Evolutionary conservation across 164 flowering plant genomes (phyloP).

Genomic region (Brasenia schreberi): DNA sequence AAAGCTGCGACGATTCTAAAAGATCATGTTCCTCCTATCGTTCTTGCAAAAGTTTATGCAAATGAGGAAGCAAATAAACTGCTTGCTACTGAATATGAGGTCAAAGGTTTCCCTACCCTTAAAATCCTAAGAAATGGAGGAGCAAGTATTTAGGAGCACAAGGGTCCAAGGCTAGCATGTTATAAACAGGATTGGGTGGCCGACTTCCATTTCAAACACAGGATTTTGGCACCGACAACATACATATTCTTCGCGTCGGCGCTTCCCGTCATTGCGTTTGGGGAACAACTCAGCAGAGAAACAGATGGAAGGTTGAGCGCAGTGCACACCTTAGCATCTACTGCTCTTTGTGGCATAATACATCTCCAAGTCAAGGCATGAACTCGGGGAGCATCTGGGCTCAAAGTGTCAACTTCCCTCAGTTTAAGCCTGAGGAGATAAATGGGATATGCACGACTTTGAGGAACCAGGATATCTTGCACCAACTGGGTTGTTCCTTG

Average conservation of each 20-base stretch:
- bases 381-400: slow-evolving; percentile 25
- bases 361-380: slow-evolving; percentile 28
- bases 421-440: too few species aligned
- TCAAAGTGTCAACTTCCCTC: too few species aligned
- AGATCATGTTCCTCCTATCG: slow-evolving; percentile 45
- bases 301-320: slow-evolving; percentile 59
- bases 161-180: slow-evolving; percentile 30
- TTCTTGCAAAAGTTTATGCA: slow-evolving; percentile 84
- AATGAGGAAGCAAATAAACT: slow-evolving; percentile 60
- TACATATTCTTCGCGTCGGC: slow-evolving; percentile 55
- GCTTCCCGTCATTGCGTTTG: slow-evolving; percentile 54
- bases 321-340: slow-evolving; percentile 46
- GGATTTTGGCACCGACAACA: slow-evolving; percentile 49
- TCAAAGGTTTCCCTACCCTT: slow-evolving; percentile 74
- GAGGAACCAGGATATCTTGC: too few species aligned
- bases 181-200: slow-evolving; percentile 48
- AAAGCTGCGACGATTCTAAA: slow-evolving; percentile 76
- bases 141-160: too few species aligned
- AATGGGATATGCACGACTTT: too few species aligned
- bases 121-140: slow-evolving; percentile 72
- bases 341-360: slow-evolving; percentile 54
- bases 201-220: slow-evolving; percentile 20
- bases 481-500: too few species aligned
- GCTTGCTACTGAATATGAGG: slow-evolving; percentile 40
- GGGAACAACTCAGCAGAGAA: slow-evolving; percentile 41